Evolutionary conservation across 2,329 filamentous ascomycete genomes (phyloP), one percentile per base, ranked within the genome.

Genomic region (Penicillium sp.): DNA sequence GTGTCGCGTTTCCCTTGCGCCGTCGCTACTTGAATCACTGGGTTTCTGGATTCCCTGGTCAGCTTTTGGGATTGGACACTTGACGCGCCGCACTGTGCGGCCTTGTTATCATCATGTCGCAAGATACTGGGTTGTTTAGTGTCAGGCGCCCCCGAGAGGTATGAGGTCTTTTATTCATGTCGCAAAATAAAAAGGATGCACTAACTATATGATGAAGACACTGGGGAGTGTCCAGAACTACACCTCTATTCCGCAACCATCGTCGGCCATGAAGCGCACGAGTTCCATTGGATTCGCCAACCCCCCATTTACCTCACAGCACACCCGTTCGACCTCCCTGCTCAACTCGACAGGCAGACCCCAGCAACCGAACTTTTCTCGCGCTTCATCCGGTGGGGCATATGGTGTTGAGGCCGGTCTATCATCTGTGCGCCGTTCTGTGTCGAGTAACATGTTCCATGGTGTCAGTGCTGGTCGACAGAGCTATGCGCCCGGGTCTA

Each of bases 81-180:
- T 20, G 17, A 28, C 19, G 33, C 16, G 56, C 58, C 57, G 53
- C 57, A 43, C 41, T 53, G n/a, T 35, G 59, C 54, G 58, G 60
- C 54, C 50, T 51, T 45, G 41, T 45, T 25, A 41, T 46, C 65
- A 74, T 47, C 60, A 94, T 94, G 88, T 87, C 87, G 71, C 87
- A 93, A 72, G 87, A 94, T 60, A 81, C 82, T 47, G 86, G 86
- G 60, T 75, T 93, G 62, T 96, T 91, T 78, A 95, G 89, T 62
- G 87, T 94, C 64, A 88, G 88, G 69, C 84, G 90, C 61, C 86
- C 87, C 55, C 81, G 91, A 77, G 90, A 96, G 78, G 89, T 94
- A 76, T 65, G 79, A 66, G 50, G 19, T 32, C 26, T 20, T 33
- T 39, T 29, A 33, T 33, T 17, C 20, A 17, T 28, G 26, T 41